Percentiles rank a stretch among this genome's conserved stretches.
Conservation (phyloP, 164 flowering plant species). For the Chimonanthus salicifolius region DNA sequence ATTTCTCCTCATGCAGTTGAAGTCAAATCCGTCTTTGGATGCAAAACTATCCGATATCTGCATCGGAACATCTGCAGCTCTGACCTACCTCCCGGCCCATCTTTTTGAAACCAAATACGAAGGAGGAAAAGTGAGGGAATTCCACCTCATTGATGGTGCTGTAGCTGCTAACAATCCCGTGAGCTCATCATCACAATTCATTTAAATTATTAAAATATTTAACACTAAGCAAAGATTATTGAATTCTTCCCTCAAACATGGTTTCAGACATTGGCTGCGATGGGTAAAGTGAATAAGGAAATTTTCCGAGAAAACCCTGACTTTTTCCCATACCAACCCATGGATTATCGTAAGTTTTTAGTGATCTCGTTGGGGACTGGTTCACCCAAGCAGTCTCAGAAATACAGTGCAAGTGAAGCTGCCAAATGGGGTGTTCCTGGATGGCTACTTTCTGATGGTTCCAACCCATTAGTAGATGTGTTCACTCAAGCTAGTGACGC, state of each 20-base stretch:
- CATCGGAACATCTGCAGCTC: conserved; percentile 36
- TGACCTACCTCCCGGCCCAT: conserved; percentile 36
- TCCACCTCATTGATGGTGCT: conserved; percentile 32
- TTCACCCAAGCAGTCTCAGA: conserved; percentile 10
- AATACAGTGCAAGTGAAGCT: conserved; percentile 19
- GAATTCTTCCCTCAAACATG: no score
- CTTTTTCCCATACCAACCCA: conserved; percentile 18
- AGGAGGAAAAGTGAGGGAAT: conserved; percentile 19
- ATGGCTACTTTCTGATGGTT: conserved; percentile 22
- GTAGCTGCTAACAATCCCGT: conserved; percentile 36
- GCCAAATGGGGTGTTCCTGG: conserved; percentile 33
- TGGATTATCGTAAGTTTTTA: conserved; percentile 20
- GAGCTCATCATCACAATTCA: neutral
- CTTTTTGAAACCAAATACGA: conserved; percentile 16
- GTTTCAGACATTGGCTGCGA: conserved; percentile 23
- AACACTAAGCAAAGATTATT: no score
- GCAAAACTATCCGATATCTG: conserved; percentile 32
- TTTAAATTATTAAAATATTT: no score
- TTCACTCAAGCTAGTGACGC: conserved; percentile 31
- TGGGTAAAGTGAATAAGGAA: conserved; percentile 25
- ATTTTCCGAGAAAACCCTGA: conserved; percentile 15
- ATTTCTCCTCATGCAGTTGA: conserved; percentile 17
- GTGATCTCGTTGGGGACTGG: conserved; percentile 39
- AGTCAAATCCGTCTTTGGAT: conserved; percentile 21
- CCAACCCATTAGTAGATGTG: conserved; percentile 24